Base-by-base conservation (phyloP, 2,329 filamentous ascomycete genomes). In the Massarina eburnea region DNA sequence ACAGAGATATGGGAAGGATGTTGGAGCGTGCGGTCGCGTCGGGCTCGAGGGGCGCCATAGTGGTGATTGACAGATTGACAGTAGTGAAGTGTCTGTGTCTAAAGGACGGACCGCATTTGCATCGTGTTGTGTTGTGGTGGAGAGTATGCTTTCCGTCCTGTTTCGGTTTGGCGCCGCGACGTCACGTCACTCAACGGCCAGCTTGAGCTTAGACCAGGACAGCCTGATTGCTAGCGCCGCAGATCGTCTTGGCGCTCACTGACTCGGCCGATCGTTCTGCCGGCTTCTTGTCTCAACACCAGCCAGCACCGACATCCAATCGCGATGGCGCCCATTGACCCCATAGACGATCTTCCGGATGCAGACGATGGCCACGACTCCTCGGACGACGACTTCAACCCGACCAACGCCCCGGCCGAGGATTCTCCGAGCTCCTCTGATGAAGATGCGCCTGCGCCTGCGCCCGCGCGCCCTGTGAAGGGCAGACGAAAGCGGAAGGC, bases 321-420 rank as follows among this genome's bases (percentile, higher is more conserved):
- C 32, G n/a, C 49, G 47, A 66, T 66, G 63, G 57, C 62, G 32
- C 62, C 58, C 42, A 51, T 51, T 15, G 55, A 64, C 30, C 58
- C 59, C 41, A 51, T 57, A n/a, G 63, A 67, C 19, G 59, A 66
- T 36, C 46, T 61, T n/a, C 49, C 56, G 2, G 53, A 62, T n/a
- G 46, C 48, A 7, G 57, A 61, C 64, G 77, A 81, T 24, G 79
- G 81, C 48, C 73, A 81, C 47, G 89, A 89, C 58, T 81, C 77
- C 14, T 88, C 85, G 10, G 84, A 85, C 3, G 83, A 89, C 55
- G 86, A 90, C 63, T 87, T 85, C 8, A 85, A 89, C 62, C 89
- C 89, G 51, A 80, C 83, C 19, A 81, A 80, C n/a, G 83, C 21
- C 59, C 70, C 29, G 66, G 64, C 55, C 24, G 76, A 72, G 14